Conservation (phyloP, 345 rosid species). For the Toxicodendron radicans region DNA sequence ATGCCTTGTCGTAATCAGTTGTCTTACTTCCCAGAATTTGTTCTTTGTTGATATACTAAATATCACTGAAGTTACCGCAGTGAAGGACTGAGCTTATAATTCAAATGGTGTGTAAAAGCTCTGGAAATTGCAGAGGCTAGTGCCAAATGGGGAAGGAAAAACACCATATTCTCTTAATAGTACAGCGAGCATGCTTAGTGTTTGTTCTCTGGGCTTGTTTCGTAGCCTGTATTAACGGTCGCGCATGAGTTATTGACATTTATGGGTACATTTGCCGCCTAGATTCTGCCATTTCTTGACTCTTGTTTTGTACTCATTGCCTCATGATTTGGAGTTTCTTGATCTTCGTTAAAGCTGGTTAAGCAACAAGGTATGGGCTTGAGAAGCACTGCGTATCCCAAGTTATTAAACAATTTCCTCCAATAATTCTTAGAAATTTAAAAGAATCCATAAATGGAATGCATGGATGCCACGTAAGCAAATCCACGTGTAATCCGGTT, state of each 20-base stretch:
- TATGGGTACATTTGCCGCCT: background rate
- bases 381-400: background rate
- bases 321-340: slow-evolving; percentile 38
- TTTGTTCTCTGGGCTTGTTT: slow-evolving; percentile 20
- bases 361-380: slow-evolving; percentile 33
- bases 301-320: slow-evolving; percentile 46
- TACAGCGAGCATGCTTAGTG: background rate
- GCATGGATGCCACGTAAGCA: background rate
- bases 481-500: background rate
- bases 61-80: slow-evolving; percentile 5
- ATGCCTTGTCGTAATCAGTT: slow-evolving; percentile 13
- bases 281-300: slow-evolving; percentile 27
- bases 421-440: background rate
- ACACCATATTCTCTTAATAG: background rate
- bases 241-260: slow-evolving; percentile 22
- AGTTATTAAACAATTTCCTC: background rate
- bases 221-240: slow-evolving; percentile 20
- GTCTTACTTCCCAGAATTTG: background rate
- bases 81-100: background rate
- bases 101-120: background rate
- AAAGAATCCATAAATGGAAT: too few species aligned
- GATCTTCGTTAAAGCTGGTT: slow-evolving; percentile 18
- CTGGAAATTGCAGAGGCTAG: background rate
- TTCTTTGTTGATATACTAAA: background rate
- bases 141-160: too few species aligned